phyloP scores from a whole-genome alignment of 139 green algal genomes.

The Chlamydomonas eustigma region DNA sequence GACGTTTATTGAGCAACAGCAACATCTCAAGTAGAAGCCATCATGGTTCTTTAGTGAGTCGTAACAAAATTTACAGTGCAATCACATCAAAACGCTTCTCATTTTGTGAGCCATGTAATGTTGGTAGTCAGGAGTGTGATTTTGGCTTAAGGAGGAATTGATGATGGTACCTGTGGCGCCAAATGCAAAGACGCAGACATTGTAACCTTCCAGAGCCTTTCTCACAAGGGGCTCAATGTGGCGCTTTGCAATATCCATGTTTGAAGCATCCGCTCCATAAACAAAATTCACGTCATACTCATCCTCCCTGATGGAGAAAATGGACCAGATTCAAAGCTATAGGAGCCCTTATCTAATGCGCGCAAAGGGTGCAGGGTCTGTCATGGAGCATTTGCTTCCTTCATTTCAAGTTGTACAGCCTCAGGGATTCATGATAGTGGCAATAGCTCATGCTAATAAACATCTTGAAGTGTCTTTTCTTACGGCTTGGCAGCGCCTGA shows the following conservation, averaged over 20 bases:
- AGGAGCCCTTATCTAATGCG: too few species aligned
- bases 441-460: too few species aligned
- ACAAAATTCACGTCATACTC: slow-evolving; percentile 52
- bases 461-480: too few species aligned
- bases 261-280: slow-evolving; percentile 53
- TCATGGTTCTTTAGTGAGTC: not conserved
- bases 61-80: too few species aligned
- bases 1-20: not conserved
- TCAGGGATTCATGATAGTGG: too few species aligned
- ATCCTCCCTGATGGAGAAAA: slow-evolving; percentile 44
- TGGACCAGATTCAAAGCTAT: not conserved
- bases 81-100: too few species aligned
- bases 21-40: not conserved
- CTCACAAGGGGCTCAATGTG: slow-evolving; percentile 47
- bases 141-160: too few species aligned
- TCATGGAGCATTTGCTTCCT: too few species aligned
- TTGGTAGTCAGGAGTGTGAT: too few species aligned
- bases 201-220: slow-evolving; percentile 52
- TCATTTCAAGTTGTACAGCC: too few species aligned
- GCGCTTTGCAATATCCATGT: slow-evolving; percentile 39
- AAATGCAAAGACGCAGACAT: slow-evolving; percentile 36
- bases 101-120: too few species aligned
- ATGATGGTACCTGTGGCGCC: slow-evolving; percentile 59
- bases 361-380: too few species aligned
- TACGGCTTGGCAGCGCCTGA: not conserved